Conservation (phyloP, 331 rosid genomes). For the Ulmus americana region DNA sequence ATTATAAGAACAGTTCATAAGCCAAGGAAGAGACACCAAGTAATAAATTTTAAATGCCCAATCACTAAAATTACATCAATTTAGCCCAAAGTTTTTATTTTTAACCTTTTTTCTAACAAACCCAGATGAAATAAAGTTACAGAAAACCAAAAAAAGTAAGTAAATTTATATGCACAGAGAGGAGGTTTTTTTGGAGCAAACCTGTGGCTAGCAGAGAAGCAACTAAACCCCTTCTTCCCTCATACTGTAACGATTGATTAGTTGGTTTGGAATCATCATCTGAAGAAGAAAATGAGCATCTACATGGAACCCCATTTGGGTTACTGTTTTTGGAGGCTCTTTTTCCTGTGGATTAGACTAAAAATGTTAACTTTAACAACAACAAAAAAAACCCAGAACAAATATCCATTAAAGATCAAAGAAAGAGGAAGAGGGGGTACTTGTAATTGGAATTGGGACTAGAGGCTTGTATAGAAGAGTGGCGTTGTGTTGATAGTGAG, state of each 20-base stretch:
- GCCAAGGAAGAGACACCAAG: not conserved
- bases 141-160: too few relatives aligned
- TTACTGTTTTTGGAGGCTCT: conserved; percentile 26
- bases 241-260: conserved; percentile 31
- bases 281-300: conserved; percentile 43
- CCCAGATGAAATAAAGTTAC: not conserved
- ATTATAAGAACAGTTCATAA: conserved; percentile 4
- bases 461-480: conserved; percentile 41
- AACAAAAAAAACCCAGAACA: not conserved
- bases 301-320: conserved; percentile 34
- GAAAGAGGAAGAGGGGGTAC: conserved; percentile 41
- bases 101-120: not conserved
- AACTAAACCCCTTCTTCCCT: conserved; percentile 71
- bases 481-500: conserved; percentile 36
- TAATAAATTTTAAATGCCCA: not conserved
- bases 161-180: not conserved
- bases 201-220: conserved; percentile 62
- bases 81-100: not conserved
- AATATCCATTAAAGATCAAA: not conserved
- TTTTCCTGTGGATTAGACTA: conserved; percentile 39
- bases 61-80: not conserved
- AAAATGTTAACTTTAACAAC: conserved; percentile 13
- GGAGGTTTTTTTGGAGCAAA: conserved; percentile 11
- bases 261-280: conserved; percentile 29
- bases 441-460: conserved; percentile 32